Conservation (phyloP, 1,284 basidiomycete genomes). For the Rhizoctonia solani region DNA sequence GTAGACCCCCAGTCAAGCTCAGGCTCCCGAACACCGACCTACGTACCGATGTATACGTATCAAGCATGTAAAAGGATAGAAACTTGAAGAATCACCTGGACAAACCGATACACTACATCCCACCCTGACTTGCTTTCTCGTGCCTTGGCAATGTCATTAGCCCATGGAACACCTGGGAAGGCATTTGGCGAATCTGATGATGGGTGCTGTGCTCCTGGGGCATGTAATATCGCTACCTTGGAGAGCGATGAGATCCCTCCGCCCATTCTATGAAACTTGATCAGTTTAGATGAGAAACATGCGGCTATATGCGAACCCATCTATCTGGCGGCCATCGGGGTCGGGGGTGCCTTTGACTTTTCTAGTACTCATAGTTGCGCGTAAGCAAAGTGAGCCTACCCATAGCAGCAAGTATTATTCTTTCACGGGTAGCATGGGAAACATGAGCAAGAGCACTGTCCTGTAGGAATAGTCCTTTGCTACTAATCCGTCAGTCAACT, state of each 20-base stretch:
- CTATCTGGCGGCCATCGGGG: conserved; percentile 72
- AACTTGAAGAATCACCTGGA: conserved; percentile 42
- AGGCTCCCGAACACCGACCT: conserved; percentile 58
- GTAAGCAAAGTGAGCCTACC: no score
- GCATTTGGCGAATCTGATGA: neutral
- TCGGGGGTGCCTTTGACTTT: conserved; percentile 79
- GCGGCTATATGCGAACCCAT: conserved; percentile 48
- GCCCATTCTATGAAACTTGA: conserved; percentile 61
- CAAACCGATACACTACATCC: conserved; percentile 49
- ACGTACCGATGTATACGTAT: neutral
- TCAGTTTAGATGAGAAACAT: conserved; percentile 37
- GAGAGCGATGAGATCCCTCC: conserved; percentile 79
- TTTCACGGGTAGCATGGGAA: conserved; percentile 12
- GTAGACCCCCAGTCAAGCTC: conserved; percentile 67
- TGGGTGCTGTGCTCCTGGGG: conserved; percentile 45
- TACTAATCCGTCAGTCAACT: neutral
- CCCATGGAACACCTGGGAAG: conserved; percentile 34
- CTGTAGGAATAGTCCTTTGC: conserved; percentile 36
- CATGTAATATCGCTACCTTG: conserved; percentile 71
- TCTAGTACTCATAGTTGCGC: no score
- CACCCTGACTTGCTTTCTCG: conserved; percentile 20
- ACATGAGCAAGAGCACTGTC: conserved; percentile 25
- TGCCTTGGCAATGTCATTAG: conserved; percentile 27
- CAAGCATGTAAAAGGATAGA: neutral
- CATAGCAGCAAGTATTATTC: conserved; percentile 35